Conservation (phyloP, 768 basidiomycete genomes). For the Russula earlei region DNA sequence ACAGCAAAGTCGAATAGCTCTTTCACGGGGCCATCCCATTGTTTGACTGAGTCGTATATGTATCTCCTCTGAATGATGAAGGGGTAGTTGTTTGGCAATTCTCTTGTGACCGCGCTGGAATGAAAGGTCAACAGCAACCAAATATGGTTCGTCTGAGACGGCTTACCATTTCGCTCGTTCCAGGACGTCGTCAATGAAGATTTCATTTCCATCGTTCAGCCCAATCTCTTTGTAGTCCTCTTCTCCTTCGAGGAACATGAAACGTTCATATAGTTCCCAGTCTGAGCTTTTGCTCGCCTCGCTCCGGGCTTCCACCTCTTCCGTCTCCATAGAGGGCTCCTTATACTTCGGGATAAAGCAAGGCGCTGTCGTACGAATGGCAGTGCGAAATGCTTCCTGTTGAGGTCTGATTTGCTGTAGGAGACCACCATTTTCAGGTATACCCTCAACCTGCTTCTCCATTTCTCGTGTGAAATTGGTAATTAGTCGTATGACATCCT, state of each 20-base stretch:
- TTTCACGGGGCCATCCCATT: constrained; percentile 43
- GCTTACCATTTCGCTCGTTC: constrained; percentile 38
- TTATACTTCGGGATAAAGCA: constrained; percentile 2
- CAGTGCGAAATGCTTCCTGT: not conserved
- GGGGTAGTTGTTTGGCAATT: constrained; percentile 59
- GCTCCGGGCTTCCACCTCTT: too few species aligned
- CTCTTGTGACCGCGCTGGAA: constrained; percentile 58
- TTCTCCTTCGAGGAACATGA: constrained; percentile 21
- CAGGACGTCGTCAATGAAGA: constrained; percentile 48
- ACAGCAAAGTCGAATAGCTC: constrained; percentile 36
- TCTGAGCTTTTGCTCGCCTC: too few species aligned
- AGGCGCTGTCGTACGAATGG: constrained; percentile 2
- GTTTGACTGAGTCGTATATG: constrained; percentile 35
- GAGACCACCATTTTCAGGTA: not conserved
- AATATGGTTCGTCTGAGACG: not conserved
- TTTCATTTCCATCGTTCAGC: constrained; percentile 17
- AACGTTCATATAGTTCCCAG: not conserved
- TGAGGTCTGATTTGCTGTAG: not conserved
- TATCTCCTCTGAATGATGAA: constrained; percentile 48
- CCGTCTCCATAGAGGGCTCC: too few species aligned
- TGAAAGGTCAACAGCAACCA: not conserved
- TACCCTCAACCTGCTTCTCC: not conserved
- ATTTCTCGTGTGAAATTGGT: constrained; percentile 30
- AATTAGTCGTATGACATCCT: constrained; percentile 43
- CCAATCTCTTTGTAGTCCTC: constrained; percentile 5